Percentiles rank a stretch among this genome's conserved stretches.
phyloP scores from a whole-genome alignment of 768 basidiomycete species.

The Terana coerulea region DNA sequence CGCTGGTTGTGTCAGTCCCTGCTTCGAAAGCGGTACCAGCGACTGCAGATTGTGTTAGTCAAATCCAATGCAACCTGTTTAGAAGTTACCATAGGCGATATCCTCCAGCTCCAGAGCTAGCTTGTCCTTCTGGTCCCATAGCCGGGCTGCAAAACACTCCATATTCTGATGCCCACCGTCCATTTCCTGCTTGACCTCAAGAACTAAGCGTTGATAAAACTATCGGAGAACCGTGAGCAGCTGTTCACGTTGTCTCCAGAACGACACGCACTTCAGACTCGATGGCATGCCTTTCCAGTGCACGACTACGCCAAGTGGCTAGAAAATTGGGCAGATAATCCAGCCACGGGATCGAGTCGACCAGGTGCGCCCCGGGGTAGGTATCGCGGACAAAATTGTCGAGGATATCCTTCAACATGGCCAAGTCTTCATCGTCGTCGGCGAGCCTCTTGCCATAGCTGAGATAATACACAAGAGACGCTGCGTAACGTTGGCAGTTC shows the following conservation, averaged over 20 bases:
- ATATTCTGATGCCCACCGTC: no score
- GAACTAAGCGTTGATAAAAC: no score
- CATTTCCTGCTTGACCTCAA: no score
- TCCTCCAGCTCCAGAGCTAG: neutral
- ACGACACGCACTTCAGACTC: no score
- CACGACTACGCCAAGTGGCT: neutral
- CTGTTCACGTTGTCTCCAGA: no score
- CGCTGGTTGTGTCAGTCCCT: conserved; percentile 21
- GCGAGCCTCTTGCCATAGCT: conserved; percentile 22
- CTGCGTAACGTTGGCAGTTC: neutral
- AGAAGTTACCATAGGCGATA: neutral
- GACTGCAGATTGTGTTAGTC: conserved; percentile 2
- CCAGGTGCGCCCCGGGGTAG: conserved; percentile 19
- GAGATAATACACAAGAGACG: neutral
- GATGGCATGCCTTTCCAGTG: no score
- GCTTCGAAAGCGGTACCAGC: conserved; percentile 24
- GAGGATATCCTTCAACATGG: conserved; percentile 18
- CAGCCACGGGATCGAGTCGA: neutral
- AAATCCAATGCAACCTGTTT: neutral
- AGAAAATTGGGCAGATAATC: neutral
- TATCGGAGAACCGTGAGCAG: no score
- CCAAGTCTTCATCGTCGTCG: conserved; percentile 23
- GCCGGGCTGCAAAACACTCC: no score
- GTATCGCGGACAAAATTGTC: conserved; percentile 23
- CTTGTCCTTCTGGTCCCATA: no score